Conservation (phyloP, 371 early-diverging fungal genomes). For the Mucor mucedo region DNA sequence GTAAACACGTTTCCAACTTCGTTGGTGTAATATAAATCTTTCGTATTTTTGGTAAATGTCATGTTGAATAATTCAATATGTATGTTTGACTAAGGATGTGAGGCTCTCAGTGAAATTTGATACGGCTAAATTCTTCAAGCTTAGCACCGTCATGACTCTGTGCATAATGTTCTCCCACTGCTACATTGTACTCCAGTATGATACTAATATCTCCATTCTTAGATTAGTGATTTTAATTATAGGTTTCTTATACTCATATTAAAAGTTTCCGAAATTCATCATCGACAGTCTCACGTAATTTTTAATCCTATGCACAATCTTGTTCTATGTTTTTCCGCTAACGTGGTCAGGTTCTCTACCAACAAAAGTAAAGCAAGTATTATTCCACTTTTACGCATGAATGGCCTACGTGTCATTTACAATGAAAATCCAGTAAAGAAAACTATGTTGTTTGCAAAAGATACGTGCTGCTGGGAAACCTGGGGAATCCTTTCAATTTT, state of each 20-base stretch:
- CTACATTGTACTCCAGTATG: constrained; percentile 84
- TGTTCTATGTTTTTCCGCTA: constrained; percentile 46
- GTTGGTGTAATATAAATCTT: too few relatives aligned
- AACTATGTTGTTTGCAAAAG: constrained; percentile 54
- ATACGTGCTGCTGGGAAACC: constrained; percentile 75
- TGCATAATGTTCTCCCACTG: constrained; percentile 81
- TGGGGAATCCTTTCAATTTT: constrained; percentile 76
- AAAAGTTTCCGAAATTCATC: constrained; percentile 44
- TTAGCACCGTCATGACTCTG: too few relatives aligned
- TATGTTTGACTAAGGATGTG: too few relatives aligned
- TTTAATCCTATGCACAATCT: constrained; percentile 82
- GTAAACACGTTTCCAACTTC: too few relatives aligned
- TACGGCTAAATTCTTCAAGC: too few relatives aligned
- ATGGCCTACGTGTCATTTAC: too few relatives aligned
- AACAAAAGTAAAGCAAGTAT: constrained; percentile 18
- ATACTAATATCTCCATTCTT: constrained; percentile 78
- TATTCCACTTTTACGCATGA: too few relatives aligned
- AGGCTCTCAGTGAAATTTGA: too few relatives aligned
- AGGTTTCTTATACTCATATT: constrained; percentile 68
- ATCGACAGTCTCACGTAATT: constrained; percentile 43
- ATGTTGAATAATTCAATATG: too few relatives aligned
- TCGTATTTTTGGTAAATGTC: too few relatives aligned
- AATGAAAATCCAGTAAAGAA: constrained; percentile 30
- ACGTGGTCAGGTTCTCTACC: constrained; percentile 25
- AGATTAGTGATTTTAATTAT: constrained; percentile 68